A percentile compares a stretch with the other conserved stretches of the same genome.
Conservation (phyloP, 2,329 filamentous ascomycete genomes). For the Epichloe elymi region DNA sequence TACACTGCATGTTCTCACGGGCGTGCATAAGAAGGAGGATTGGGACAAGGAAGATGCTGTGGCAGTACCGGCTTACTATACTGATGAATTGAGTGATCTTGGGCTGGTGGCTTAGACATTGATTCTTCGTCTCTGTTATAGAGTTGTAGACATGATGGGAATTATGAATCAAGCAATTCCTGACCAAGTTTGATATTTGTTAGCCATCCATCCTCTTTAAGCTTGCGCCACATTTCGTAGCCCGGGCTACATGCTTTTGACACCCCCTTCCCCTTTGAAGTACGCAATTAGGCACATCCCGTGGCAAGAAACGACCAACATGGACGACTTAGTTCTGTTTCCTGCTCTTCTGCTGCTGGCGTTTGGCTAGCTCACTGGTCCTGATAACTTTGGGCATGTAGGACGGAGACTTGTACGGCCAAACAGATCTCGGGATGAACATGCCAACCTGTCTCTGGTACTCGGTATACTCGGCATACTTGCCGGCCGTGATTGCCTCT, state of each 20-base stretch:
- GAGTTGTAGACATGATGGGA: conserved; percentile 1
- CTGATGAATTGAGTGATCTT: conserved; percentile 74
- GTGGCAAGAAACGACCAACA: background rate
- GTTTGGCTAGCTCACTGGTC: conserved; percentile 36
- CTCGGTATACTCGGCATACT: conserved; percentile 77
- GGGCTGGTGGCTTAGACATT: conserved; percentile 14
- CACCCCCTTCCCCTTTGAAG: too few relatives aligned
- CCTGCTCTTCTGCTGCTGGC: conserved; percentile 26
- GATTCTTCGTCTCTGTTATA: background rate
- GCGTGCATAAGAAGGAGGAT: conserved; percentile 75
- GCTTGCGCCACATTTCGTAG: background rate
- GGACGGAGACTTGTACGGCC: conserved; percentile 27
- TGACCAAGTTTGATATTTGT: background rate
- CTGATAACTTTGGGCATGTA: conserved; percentile 32
- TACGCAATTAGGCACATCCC: background rate
- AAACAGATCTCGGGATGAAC: conserved; percentile 55
- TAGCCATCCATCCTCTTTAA: background rate
- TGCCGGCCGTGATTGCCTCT: conserved; percentile 63
- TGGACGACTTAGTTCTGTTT: conserved; percentile 18
- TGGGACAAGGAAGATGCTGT: conserved; percentile 56
- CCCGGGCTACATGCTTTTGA: background rate
- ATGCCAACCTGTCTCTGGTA: conserved; percentile 76
- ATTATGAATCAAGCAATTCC: background rate
- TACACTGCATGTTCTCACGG: conserved; percentile 81
- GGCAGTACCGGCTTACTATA: conserved; percentile 68